Evolutionary conservation across 2,329 filamentous ascomycete genomes (phyloP), one percentile per base, ranked within the genome.

Genomic region (Chaetothyriales sp.): DNA sequence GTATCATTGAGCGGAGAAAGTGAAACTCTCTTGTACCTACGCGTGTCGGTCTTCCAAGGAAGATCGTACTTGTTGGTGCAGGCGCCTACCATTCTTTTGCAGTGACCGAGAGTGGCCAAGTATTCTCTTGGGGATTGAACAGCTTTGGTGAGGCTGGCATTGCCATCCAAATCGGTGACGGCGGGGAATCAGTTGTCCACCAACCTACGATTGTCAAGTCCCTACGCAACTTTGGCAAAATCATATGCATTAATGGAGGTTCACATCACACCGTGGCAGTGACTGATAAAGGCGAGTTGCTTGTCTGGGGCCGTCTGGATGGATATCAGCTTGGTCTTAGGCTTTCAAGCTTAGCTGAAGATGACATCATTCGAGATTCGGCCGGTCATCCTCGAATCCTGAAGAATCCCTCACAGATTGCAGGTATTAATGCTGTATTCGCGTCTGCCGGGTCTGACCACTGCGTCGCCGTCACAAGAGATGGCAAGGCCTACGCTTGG

Each of bases 121-220:
- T 90, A 29, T 92, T 81, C 68, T 78, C 82, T 0, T 94, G 88
- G 87, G 88, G 89, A 20, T 73, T 90, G 28, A 94, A 94, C 75
- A 89, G 85, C 69, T 94, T 86, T 67, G 85, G 83, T 56, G 83
- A 94, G 70, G 86, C 85, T 15, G 87, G 84, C 37, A 75, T 83
- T 53, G 55, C 58, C 18, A 55, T 56, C 20, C 55, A 61, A 20
- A 56, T 61, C 47, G 72, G 73, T 15, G 75, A 79, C 44, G 73
- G 76, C 50, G 81, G 78, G 13, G 81, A 84, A 58, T 83, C 83
- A 33, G 80, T 83, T 55, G 77, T 94, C 48, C 75, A 85, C n/a
- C 77, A 79, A 59, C 85, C 88, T 2, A 79, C 77, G 44, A 70
- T 83, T 49, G 78, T 95, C 22, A 69, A 78, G 7, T 76, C 75